These are phyloP conservation scores for Candida saitoana DNA, from an alignment of 805 yeast genomes.

Conservation along the genomic window DNA sequence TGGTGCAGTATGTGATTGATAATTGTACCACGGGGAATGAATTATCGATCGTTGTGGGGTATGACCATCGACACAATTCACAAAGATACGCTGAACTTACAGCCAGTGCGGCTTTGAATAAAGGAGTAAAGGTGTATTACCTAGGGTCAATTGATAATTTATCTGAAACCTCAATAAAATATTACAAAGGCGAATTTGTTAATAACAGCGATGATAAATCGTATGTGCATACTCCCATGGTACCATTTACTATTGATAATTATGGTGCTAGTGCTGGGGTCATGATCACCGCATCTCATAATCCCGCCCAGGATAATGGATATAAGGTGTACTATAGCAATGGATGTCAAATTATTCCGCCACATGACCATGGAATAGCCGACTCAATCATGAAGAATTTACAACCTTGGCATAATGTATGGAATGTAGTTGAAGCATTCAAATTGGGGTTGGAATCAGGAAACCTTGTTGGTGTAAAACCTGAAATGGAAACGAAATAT, in stretches of 20 bases:
- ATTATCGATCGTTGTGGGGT: conserved; percentile 68
- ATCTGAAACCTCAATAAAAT: conserved; percentile 22
- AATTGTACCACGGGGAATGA: conserved; percentile 11
- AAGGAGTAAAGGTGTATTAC: conserved; percentile 68
- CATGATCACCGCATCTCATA: conserved; percentile 90
- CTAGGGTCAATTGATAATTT: conserved; percentile 41
- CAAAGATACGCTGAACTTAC: conserved; percentile 73
- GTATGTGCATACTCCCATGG: conserved; percentile 79
- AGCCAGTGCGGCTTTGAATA: conserved; percentile 63
- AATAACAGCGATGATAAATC: conserved; percentile 8
- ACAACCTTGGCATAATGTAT: conserved; percentile 52
- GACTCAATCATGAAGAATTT: conserved; percentile 55
- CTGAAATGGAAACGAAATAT: conserved; percentile 42
- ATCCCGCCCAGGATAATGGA: conserved; percentile 84
- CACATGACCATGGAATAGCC: conserved; percentile 78
- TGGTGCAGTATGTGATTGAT: conserved; percentile 47
- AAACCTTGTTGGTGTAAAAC: conserved; percentile 38
- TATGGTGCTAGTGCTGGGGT: conserved; percentile 72
- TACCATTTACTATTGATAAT: conserved; percentile 77
- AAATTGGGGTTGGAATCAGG: conserved; percentile 15
- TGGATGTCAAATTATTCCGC: conserved; percentile 95
- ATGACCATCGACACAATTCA: conserved; percentile 87
- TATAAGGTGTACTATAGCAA: conserved; percentile 90
- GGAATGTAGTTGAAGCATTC: conserved; percentile 43
- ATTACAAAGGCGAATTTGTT: conserved; percentile 6